Evolutionary conservation across 108 stramenopile species (phyloP).

Genomic region (Skeletonema costatum): DNA sequence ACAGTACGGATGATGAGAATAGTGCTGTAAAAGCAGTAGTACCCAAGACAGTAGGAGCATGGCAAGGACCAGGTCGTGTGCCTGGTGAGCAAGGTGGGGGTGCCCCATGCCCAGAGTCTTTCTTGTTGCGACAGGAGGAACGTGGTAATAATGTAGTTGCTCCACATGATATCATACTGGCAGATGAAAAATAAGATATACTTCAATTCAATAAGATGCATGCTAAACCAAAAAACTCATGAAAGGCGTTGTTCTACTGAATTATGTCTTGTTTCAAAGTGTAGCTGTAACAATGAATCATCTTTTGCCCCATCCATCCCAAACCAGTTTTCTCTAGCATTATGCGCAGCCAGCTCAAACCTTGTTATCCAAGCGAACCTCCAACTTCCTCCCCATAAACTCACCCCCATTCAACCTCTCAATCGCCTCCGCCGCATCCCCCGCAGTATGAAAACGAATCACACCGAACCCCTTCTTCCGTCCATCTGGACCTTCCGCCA

Average conservation of each 20-base stretch:
- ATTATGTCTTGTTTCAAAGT: too few species aligned
- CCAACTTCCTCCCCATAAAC: constrained; percentile 71
- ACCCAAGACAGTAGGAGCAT: constrained; percentile 48
- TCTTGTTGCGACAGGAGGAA: constrained; percentile 69
- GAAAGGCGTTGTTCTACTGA: too few species aligned
- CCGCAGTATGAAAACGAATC: constrained; percentile 78
- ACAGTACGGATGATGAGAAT: constrained; percentile 6
- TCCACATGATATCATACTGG: too few species aligned
- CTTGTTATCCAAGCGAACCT: constrained; percentile 76
- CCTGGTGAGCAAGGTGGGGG: constrained; percentile 82
- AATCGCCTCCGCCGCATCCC: constrained; percentile 88
- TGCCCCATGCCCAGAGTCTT: constrained; percentile 89
- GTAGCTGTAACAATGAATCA: too few species aligned
- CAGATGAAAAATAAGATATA: too few species aligned
- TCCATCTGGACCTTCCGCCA: constrained; percentile 60
- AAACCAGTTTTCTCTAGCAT: background rate
- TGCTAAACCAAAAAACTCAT: too few species aligned
- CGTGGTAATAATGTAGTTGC: constrained; percentile 12
- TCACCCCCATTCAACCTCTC: constrained; percentile 74
- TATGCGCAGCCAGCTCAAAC: background rate
- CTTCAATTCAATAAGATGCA: too few species aligned
- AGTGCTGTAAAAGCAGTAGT: constrained; percentile 11
- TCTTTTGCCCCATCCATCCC: too few species aligned
- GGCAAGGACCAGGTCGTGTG: constrained; percentile 65
- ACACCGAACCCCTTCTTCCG: constrained; percentile 87